These are phyloP conservation scores for Acanthamoeba sp. DNA, from an alignment of 208 protist genomes.

Conservation along the genomic window DNA sequence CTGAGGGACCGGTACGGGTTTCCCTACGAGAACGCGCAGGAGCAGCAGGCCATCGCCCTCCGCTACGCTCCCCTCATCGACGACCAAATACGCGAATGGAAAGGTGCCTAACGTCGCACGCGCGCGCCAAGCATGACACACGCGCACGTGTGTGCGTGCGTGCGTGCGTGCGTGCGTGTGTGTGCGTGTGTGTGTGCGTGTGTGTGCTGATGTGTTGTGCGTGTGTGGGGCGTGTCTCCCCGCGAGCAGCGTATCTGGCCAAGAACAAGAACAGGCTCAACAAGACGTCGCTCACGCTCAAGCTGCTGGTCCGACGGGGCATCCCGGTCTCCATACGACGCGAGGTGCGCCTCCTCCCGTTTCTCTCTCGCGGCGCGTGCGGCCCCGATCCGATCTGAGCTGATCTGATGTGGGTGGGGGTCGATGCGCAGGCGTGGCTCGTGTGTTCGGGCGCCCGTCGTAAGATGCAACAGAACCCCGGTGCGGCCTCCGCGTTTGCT, in stretches of 20 bases:
- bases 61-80: slow-evolving; percentile 26
- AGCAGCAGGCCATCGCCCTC: slow-evolving; percentile 44
- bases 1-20: slow-evolving; percentile 16
- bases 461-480: slow-evolving; percentile 29
- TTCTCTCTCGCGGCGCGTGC: too few species aligned
- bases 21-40: neutral
- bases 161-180: too few species aligned
- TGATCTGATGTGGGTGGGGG: too few species aligned
- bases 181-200: too few species aligned
- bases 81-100: slow-evolving; percentile 39
- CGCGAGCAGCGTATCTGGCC: neutral
- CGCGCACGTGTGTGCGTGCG: too few species aligned
- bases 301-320: slow-evolving; percentile 28
- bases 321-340: slow-evolving; percentile 8
- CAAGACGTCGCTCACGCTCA: slow-evolving; percentile 46
- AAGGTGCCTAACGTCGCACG: neutral
- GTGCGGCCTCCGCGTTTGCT: neutral
- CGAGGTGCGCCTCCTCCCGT: neutral
- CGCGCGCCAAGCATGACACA: neutral
- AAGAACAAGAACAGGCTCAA: slow-evolving; percentile 57
- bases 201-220: too few species aligned
- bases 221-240: too few species aligned
- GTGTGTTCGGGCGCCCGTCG: slow-evolving; percentile 52
- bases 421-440: slow-evolving; percentile 34
- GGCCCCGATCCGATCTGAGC: too few species aligned